Evolutionary conservation across 2,329 filamentous ascomycete species (phyloP), one percentile per base, ranked within the genome.

Genomic region (Meredithiella fracta): DNA sequence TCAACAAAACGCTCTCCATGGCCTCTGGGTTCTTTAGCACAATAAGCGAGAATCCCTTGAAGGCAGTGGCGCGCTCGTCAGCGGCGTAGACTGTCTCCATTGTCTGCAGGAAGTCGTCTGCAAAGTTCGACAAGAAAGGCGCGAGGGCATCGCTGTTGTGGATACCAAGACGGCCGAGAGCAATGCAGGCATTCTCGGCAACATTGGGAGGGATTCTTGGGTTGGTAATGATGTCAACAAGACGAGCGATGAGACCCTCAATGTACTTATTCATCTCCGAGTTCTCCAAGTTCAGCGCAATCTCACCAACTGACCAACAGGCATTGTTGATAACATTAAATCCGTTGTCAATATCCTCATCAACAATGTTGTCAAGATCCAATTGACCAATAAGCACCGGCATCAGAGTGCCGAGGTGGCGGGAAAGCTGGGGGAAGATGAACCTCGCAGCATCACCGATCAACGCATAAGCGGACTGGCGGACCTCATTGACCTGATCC

Each of bases 291-390:
- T 87, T 82, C 67, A 95, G 82, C 15, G 89, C 81, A 60, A 97
- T 92, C 71, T 98, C 92, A 44, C 92, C 92, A 23, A 82, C 83
- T 5, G 90, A 94, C 92, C 92, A 98, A 71, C 91, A 97, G 22
- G 92, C 91, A 66, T 98, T 98, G 76, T 97, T 98, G 59, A 97
- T 82, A 29, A 97, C 90, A 59, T 89, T 88, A 67, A 95, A 96
- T 14, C 82, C 83, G 17, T 80, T 85, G 60, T 94, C 87, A 50
- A 88, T 81, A 59, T 89, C 85, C 62, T 94, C 87, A 59, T 90
- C 85, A 17, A 80, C 69, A 53, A 89, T 78, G 56, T 75, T 76
- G 59, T 89, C 84, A 61, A 95, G 73, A 61, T 97, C 90, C 26
- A 98, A 79, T 66, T 97, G 90, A 63, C 82, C 80, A 60, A 96